Evolutionary conservation across 2,329 filamentous ascomycete genomes (phyloP), one percentile per base, ranked within the genome.

Genomic region (Hymenoscyphus salicellus): DNA sequence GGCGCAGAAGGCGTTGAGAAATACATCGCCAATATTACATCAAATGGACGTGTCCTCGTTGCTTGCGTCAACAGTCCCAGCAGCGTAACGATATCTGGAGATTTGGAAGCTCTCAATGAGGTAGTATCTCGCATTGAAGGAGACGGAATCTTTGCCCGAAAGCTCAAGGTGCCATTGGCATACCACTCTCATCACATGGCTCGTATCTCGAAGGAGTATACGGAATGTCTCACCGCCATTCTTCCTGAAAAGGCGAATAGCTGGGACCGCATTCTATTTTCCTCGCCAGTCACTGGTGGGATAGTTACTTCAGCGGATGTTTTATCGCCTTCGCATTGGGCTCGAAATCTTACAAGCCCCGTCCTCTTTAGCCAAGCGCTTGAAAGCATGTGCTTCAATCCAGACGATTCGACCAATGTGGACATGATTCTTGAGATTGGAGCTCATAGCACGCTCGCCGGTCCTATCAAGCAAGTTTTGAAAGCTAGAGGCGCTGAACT

Each of bases 181-280:
- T 81, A 79, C 65, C 79, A 81, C 43, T 70, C 73, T 2, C 69
- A 68, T 7, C 74, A 77, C 46, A 77, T 77, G 75, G 36, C 63
- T 3, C 30, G 20, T 56, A 55, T 60, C 2, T 11, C 38, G 7
- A 14, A 41, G 5, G 41, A 36, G 17, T 60, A 60, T 33, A 28
- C 55, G 10, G 14, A 58, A 28, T 10, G 20, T 8, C 33, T 60
- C 5, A 60, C 17, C 28, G 58, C 33, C 10, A 30, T 57, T 30
- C 26, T 30, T 33, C 16, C 30, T 16, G 33, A 11, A 11, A 43
- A 17, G 6, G 32, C 33, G 11, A 30, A 28, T 7, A n/a, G 14
- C 2, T 16, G 17, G 20, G 11, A 43, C 2, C 11, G 38, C 20
- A 23, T 46, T 8, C 33, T 43, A 2, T 43, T 23, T 16, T 7